Percentiles rank a stretch among this genome's conserved stretches.
phyloP scores from a whole-genome alignment of 2,329 filamentous ascomycete species.

The Onygenales sp. region DNA sequence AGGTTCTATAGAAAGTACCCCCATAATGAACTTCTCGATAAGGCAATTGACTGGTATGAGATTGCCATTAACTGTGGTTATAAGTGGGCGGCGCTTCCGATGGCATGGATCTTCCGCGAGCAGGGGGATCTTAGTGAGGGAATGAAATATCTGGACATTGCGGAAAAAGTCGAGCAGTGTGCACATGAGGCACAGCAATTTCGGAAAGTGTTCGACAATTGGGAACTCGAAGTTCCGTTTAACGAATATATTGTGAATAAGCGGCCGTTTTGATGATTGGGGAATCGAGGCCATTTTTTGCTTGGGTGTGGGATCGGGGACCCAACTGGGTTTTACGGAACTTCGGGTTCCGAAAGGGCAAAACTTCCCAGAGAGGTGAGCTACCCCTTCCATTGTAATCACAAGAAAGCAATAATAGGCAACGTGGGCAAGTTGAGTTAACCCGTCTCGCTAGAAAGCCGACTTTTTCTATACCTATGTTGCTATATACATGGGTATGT shows the following conservation, averaged over 20 bases:
- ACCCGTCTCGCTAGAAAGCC: background rate
- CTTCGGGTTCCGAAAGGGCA: too few species aligned
- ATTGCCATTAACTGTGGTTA: slow-evolving; percentile 16
- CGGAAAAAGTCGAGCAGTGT: slow-evolving; percentile 8
- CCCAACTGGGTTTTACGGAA: too few species aligned
- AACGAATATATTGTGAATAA: background rate
- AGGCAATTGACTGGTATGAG: slow-evolving; percentile 27
- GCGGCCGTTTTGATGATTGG: background rate
- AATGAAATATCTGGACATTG: slow-evolving; percentile 10
- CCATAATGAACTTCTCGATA: slow-evolving; percentile 7
- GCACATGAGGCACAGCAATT: slow-evolving; percentile 47
- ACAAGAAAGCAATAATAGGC: too few species aligned
- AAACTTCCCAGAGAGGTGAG: too few species aligned
- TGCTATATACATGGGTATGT: background rate
- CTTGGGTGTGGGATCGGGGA: background rate
- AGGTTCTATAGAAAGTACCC: slow-evolving; percentile 1
- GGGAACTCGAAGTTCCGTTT: background rate
- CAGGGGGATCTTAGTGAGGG: slow-evolving; percentile 13
- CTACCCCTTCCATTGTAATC: too few species aligned
- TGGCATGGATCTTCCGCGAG: slow-evolving; percentile 22
- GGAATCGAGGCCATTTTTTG: background rate
- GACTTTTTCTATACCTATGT: background rate
- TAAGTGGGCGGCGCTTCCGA: slow-evolving; percentile 16
- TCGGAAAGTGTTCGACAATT: slow-evolving; percentile 53
- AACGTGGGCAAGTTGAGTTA: too few species aligned